These are phyloP conservation scores for Saxophila tyrrhenica DNA, from an alignment of 495 filamentous ascomycete genomes.

Conservation along the genomic window DNA sequence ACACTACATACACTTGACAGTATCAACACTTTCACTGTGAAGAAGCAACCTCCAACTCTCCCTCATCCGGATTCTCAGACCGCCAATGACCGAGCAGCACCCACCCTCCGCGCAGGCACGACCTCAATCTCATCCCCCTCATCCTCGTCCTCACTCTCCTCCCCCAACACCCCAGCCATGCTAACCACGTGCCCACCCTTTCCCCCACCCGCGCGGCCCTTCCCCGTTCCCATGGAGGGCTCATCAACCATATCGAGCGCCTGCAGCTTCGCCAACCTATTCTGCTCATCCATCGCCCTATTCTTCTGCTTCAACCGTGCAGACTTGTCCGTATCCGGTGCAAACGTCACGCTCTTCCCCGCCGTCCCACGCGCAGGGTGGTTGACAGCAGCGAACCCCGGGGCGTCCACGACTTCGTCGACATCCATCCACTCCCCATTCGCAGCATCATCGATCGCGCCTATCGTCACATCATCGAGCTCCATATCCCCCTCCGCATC, in stretches of 20 bases:
- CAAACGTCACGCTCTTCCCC: too few species aligned
- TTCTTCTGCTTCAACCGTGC: conserved; percentile 1
- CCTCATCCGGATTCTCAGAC: neutral
- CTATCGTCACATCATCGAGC: conserved; percentile 4
- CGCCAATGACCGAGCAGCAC: neutral
- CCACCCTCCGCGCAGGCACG: neutral
- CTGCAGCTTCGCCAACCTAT: conserved; percentile 18
- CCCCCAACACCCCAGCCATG: neutral
- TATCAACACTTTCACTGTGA: neutral
- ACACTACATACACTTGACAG: neutral
- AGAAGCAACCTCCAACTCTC: neutral
- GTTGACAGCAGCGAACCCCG: neutral
- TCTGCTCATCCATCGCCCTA: conserved; percentile 10
- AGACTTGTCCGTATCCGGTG: neutral
- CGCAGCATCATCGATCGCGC: conserved; percentile 8
- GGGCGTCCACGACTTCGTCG: conserved; percentile 2
- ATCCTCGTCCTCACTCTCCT: neutral
- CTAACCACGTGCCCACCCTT: neutral
- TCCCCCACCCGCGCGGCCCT: neutral
- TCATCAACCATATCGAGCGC: conserved; percentile 9
- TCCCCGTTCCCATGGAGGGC: neutral
- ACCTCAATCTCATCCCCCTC: neutral
- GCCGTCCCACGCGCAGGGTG: neutral
- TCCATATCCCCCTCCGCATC: neutral
- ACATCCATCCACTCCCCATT: conserved; percentile 10